Base-by-base conservation (phyloP, 768 basidiomycete species). In the Agrocybe chaxingu region DNA sequence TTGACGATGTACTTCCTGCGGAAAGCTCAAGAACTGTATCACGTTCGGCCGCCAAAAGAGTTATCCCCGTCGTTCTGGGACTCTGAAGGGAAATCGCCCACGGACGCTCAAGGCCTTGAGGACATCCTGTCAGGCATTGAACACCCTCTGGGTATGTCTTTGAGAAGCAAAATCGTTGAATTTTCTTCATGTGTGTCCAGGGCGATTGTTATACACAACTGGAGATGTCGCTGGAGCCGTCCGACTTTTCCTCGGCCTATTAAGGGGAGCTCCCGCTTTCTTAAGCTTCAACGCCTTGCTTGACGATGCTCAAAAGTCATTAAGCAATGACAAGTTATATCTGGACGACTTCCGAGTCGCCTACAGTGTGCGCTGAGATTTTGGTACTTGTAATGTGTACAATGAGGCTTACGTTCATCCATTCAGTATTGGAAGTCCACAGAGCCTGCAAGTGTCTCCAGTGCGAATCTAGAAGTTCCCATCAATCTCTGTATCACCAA, bases 331-430 rank as follows among this genome's bases (percentile, higher is more conserved):
- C 50, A 86, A 84, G 51, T 73, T 91, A 5, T 87, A 81, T 51
- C 63, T 98, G 33, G 91, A 96, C 51, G 96, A 99, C 69, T 91
- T 98, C 60, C 79, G 81, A 18, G 81, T 93, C 10, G 92, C 97
- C 4, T 88, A 89, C 59, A 78, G 83, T 62, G 94, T 95, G 63
- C 50, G 77, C 57, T 13, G n/a, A 47, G 34, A 9, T 42, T n/a
- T 19, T 45, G 32, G 11, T 48, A 33, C 39, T 16, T 9, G 13
- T 8, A 24, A 33, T 33, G 33, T 50, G 24, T 4, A n/a, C 40
- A 33, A 16, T 45, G 29, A 40, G 41, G 24, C 10, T 42, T 18
- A 34, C 48, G 34, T 39, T 8, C 33, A 37, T 33, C n/a, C 12
- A 1, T 55, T 10, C 48, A 95, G 92, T 92, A 96, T 69, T 76